Evolutionary conservation across 768 basidiomycete species (phyloP).

Genomic region (Mycena amicta): DNA sequence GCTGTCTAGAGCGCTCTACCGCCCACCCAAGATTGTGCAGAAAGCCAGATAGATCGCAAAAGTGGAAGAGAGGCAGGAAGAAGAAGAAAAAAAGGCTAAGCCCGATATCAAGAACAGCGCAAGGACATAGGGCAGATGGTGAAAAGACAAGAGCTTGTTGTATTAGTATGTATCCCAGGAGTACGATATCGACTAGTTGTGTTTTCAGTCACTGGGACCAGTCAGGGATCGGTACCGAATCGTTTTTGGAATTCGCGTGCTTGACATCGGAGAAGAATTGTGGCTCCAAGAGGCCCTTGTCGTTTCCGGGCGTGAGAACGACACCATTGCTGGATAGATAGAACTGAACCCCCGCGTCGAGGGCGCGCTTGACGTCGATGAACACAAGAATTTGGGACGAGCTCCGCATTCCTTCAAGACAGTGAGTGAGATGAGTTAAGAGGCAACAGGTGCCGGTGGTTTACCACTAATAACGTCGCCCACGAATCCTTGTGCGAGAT

Average conservation of each 20-base stretch:
- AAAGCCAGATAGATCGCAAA: too few relatives aligned
- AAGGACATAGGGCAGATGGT: too few relatives aligned
- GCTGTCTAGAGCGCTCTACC: too few relatives aligned
- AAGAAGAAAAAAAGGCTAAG: too few relatives aligned
- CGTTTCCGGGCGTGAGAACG: constrained; percentile 66
- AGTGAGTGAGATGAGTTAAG: background rate
- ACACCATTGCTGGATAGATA: constrained; percentile 69
- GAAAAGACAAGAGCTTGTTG: too few relatives aligned
- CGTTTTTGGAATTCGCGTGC: background rate
- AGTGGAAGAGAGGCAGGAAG: too few relatives aligned
- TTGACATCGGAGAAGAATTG: constrained; percentile 45
- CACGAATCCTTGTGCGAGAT: constrained; percentile 62
- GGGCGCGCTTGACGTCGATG: constrained; percentile 57
- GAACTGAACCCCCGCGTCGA: constrained; percentile 56
- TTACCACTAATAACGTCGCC: constrained; percentile 61
- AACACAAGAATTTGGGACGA: constrained; percentile 66
- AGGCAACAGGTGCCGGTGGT: background rate
- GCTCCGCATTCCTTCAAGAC: constrained; percentile 44
- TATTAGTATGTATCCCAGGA: too few relatives aligned
- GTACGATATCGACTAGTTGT: too few relatives aligned
- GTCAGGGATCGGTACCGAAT: background rate
- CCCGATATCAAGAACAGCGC: too few relatives aligned
- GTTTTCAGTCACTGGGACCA: too few relatives aligned
- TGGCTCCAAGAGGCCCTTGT: constrained; percentile 52
- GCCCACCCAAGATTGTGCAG: too few relatives aligned